A percentile compares a stretch with the other conserved stretches of the same genome.
These are phyloP conservation scores for Centrapalus pauciflorus DNA, from an alignment of 129 eudicot genomes.

Conservation along the genomic window DNA sequence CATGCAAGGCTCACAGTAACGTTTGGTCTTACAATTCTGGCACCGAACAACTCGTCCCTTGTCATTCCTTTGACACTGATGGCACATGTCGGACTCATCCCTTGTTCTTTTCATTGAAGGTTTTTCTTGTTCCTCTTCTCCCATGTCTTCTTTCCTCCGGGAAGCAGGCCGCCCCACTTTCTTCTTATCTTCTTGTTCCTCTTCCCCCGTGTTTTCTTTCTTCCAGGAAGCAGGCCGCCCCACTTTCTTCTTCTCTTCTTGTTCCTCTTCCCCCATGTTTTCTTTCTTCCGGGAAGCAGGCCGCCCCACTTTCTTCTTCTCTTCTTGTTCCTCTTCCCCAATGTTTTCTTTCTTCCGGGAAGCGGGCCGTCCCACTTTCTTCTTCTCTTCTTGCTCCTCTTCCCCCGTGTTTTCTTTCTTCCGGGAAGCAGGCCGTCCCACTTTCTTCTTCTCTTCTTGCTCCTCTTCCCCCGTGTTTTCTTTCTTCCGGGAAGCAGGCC, in stretches of 20 bases:
- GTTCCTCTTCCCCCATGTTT: neutral
- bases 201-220: no score
- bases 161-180: neutral
- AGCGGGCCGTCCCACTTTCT: no score
- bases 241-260: neutral
- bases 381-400: no score
- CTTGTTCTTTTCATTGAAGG: neutral
- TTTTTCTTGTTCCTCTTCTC: neutral
- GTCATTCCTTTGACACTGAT: constrained; percentile 91
- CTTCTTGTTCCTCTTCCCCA: neutral
- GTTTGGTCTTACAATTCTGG: constrained; percentile 39
- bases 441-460: no score
- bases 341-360: no score
- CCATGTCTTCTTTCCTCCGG: neutral
- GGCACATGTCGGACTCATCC: constrained; percentile 46
- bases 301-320: neutral
- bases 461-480: no score
- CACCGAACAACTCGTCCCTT: constrained; percentile 73
- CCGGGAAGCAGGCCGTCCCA: no score
- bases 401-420: no score
- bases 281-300: neutral
- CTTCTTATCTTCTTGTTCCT: no score
- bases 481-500: no score
- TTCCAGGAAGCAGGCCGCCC: no score
- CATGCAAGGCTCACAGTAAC: constrained; percentile 71